Evolutionary conservation across 2,329 filamentous ascomycete genomes (phyloP).

Genomic region (Xylaria hypoxylon): DNA sequence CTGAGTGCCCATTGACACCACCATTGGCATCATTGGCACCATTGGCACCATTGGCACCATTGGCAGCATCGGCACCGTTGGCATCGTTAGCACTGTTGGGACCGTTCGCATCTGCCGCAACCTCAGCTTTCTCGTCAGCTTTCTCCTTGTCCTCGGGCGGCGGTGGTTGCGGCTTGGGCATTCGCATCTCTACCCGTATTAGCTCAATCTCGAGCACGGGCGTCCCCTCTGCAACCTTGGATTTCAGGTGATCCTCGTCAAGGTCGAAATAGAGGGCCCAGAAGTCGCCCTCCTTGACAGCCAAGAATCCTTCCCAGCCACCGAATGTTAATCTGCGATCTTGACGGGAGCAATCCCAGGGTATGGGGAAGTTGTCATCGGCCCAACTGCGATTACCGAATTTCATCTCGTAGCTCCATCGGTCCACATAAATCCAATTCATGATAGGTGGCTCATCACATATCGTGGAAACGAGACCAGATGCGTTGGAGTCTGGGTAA

Average conservation of each 20-base stretch:
- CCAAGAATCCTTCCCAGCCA: conserved; percentile 63
- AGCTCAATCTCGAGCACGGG: conserved; percentile 67
- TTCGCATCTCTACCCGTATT: conserved; percentile 60
- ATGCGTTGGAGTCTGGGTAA: conserved; percentile 61
- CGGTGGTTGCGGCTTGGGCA: conserved; percentile 36
- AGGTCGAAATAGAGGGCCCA: conserved; percentile 62
- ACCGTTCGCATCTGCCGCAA: conserved; percentile 25
- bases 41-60: too few relatives aligned
- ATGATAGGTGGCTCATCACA: conserved; percentile 61
- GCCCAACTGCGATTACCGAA: conserved; percentile 58
- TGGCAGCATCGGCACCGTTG: too few relatives aligned
- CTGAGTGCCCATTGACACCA: conserved; percentile 4
- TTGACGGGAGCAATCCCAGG: conserved; percentile 63
- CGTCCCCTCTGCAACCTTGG: conserved; percentile 58
- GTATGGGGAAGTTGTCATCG: conserved; percentile 58
- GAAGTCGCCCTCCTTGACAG: conserved; percentile 58
- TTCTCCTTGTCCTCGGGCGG: conserved; percentile 30
- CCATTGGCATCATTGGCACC: conserved; percentile 1
- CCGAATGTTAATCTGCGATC: conserved; percentile 62
- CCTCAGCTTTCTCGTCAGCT: conserved; percentile 12
- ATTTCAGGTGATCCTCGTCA: conserved; percentile 58
- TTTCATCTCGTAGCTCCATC: conserved; percentile 58
- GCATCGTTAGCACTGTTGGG: background rate
- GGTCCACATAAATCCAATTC: conserved; percentile 63
- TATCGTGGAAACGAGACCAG: conserved; percentile 61